Evolutionary conservation across 1,284 basidiomycete species (phyloP).

Genomic region (Apiotrichum brassicae): DNA sequence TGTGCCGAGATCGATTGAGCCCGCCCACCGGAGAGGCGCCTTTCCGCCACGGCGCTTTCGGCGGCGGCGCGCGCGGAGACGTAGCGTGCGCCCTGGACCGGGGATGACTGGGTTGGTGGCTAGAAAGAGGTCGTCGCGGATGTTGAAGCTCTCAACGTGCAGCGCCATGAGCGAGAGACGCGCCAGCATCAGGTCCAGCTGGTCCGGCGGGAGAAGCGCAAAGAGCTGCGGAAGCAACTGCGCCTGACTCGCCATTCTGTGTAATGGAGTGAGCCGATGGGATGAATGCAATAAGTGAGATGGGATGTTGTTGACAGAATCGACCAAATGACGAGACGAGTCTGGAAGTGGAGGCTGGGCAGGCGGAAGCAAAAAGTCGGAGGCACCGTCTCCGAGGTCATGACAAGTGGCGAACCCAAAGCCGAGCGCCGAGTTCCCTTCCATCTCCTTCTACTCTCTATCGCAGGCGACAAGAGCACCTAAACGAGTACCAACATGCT

Average conservation of each 20-base stretch:
- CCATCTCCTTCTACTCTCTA: neutral
- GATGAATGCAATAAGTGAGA: no score
- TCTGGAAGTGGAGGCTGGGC: neutral
- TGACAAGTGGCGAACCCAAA: no score
- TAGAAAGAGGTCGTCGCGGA: constrained; percentile 30
- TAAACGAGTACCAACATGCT: constrained; percentile 1
- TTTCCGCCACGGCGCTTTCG: neutral
- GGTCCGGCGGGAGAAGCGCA: constrained; percentile 27
- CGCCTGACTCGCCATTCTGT: constrained; percentile 15
- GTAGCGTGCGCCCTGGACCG: constrained; percentile 25
- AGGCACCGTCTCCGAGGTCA: no score
- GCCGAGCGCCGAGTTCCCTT: neutral
- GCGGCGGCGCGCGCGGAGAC: constrained; percentile 12
- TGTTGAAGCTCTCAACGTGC: constrained; percentile 22
- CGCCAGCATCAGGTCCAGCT: constrained; percentile 22
- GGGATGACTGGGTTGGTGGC: constrained; percentile 29
- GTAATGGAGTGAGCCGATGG: no score
- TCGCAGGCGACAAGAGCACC: neutral
- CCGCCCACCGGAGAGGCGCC: neutral
- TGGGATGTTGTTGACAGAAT: no score
- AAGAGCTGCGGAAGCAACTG: constrained; percentile 33
- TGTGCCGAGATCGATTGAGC: neutral
- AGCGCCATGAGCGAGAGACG: constrained; percentile 31
- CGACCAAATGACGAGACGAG: neutral
- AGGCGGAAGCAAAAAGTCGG: neutral